phyloP scores from a whole-genome alignment of 805 yeast genomes.

The Scheffersomyces amazonensis region DNA sequence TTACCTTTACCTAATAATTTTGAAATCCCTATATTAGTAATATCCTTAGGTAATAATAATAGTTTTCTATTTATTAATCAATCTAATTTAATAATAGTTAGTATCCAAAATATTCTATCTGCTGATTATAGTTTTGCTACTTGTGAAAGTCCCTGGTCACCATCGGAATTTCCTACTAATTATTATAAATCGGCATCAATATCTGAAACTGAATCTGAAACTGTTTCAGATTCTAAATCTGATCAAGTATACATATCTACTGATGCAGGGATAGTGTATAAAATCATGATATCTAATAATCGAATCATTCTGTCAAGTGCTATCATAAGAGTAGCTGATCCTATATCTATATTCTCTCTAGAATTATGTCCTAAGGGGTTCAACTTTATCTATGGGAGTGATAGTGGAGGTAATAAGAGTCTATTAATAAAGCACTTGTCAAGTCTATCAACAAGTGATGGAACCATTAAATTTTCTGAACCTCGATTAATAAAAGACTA shows the following conservation, averaged over 20 bases:
- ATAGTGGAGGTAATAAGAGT: constrained; percentile 37
- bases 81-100: constrained; percentile 29
- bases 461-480: constrained; percentile 14
- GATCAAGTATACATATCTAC: constrained; percentile 34
- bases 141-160: constrained; percentile 13
- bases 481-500: constrained; percentile 25
- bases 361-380: constrained; percentile 15
- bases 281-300: constrained; percentile 20
- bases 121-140: constrained; percentile 39
- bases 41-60: constrained; percentile 34
- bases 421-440: constrained; percentile 23
- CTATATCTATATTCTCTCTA: constrained; percentile 31
- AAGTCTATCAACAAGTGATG: too few species aligned
- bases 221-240: constrained; percentile 3
- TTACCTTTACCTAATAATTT: constrained; percentile 40
- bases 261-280: constrained; percentile 31
- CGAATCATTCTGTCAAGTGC: constrained; percentile 18
- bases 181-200: constrained; percentile 24
- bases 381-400: constrained; percentile 37
- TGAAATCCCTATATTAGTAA: constrained; percentile 40
- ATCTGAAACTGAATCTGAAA: constrained; percentile 11
- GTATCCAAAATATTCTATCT: constrained; percentile 45
- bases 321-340: constrained; percentile 33
- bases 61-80: constrained; percentile 39
- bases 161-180: constrained; percentile 37